phyloP scores from a whole-genome alignment of 441 rosid species.

The Bocquillonia castaneifolia region DNA sequence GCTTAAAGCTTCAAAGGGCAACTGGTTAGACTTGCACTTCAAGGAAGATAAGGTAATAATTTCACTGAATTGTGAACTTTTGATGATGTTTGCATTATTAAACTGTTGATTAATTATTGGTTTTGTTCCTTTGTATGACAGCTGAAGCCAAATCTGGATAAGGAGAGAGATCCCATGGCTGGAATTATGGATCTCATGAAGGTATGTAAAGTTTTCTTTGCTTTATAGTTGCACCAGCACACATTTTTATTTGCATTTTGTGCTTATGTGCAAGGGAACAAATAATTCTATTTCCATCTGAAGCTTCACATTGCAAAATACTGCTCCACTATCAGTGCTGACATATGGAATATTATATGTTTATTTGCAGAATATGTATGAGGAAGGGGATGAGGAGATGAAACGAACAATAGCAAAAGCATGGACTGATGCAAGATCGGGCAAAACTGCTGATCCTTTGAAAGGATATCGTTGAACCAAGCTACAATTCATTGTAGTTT shows the following conservation, averaged over 20 bases:
- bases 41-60: conserved; percentile 78
- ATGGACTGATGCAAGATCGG: conserved; percentile 95
- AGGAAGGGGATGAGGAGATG: conserved; percentile 91
- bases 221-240: neutral
- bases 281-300: neutral
- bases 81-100: neutral
- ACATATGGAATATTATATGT: neutral
- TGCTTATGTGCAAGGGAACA: neutral
- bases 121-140: conserved; percentile 21
- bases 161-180: conserved; percentile 80
- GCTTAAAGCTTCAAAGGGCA: conserved; percentile 69
- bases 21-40: conserved; percentile 81
- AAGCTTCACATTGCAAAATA: neutral
- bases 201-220: conserved; percentile 29
- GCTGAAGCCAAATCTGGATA: conserved; percentile 76
- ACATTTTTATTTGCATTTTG: too few species aligned
- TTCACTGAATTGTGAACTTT: neutral
- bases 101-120: neutral
- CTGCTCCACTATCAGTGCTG: neutral
- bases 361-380: conserved; percentile 75
- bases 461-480: conserved; percentile 40
- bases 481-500: neutral
- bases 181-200: conserved; percentile 95
- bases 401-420: conserved; percentile 93
- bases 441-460: conserved; percentile 65